Evolutionary conservation across 148 eudicot genomes (phyloP).

Genomic region (Rhododendron ovatum): DNA sequence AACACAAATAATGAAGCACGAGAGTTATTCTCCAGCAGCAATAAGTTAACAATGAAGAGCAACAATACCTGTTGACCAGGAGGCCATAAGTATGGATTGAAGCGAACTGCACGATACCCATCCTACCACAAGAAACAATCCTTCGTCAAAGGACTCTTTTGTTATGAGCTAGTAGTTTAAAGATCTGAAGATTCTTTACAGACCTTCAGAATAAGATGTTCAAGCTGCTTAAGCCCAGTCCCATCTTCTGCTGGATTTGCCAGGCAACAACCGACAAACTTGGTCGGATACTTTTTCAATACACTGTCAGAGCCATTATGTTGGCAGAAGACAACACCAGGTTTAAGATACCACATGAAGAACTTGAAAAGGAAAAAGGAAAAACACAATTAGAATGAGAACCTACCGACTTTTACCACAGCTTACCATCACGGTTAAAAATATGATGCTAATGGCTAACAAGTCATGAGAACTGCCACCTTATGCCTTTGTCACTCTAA

Average conservation of each 20-base stretch:
- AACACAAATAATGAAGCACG: neutral
- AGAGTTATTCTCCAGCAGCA: neutral
- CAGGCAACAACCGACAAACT: constrained; percentile 87
- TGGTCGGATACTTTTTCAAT: constrained; percentile 67
- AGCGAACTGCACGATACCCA: constrained; percentile 91
- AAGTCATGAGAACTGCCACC: neutral
- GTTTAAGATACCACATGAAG: neutral
- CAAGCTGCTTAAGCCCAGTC: constrained; percentile 65
- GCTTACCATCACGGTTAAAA: neutral
- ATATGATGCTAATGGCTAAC: neutral
- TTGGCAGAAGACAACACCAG: neutral
- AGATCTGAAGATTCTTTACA: constrained; percentile 1
- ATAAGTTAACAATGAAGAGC: neutral
- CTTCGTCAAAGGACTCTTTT: constrained; percentile 3
- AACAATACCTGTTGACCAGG: constrained; percentile 60
- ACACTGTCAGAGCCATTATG: constrained; percentile 41
- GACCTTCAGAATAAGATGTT: constrained; percentile 71
- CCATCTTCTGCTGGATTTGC: constrained; percentile 96
- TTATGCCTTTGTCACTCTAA: neutral
- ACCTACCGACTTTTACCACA: neutral
- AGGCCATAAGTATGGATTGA: constrained; percentile 94
- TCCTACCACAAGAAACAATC: constrained; percentile 43
- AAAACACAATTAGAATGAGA: neutral
- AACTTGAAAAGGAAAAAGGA: neutral
- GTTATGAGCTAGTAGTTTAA: neutral